Conservation (phyloP, 192 early-diverging fungal species). For the Chytriomyces sp. region DNA sequence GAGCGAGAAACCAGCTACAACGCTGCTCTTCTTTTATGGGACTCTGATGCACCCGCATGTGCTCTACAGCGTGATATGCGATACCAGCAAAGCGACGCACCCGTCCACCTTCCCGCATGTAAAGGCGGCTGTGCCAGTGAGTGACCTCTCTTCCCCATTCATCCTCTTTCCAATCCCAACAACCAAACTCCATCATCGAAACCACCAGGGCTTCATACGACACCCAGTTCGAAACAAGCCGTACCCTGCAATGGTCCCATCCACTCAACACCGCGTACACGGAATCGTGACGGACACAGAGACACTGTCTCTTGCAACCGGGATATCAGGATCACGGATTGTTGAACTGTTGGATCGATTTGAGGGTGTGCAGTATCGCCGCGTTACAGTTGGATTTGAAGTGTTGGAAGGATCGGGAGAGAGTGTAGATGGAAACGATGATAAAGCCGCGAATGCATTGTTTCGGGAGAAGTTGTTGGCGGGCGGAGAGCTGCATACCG, state of each 20-base stretch:
- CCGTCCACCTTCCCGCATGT: background rate
- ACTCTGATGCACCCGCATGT: conserved; percentile 31
- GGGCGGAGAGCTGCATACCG: background rate
- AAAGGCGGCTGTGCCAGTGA: too few species aligned
- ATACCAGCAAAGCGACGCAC: background rate
- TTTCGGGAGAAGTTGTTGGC: conserved; percentile 3
- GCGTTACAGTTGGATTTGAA: conserved; percentile 9
- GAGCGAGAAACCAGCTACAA: background rate
- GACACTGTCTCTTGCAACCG: too few species aligned
- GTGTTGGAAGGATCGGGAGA: background rate
- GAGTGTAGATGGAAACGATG: background rate
- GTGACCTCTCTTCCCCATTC: background rate
- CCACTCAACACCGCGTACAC: background rate
- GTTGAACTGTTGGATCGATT: conserved; percentile 27
- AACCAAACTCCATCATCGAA: background rate
- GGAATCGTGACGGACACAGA: conserved; percentile 1
- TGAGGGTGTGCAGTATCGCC: conserved; percentile 31
- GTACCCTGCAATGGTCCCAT: conserved; percentile 23
- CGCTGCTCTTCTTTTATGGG: conserved; percentile 18
- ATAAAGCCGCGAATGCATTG: background rate
- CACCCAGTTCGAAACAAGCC: background rate
- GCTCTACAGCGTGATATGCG: background rate
- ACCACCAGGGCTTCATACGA: background rate
- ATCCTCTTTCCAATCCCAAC: background rate
- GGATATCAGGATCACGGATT: background rate